Evolutionary conservation across 495 filamentous ascomycete genomes (phyloP).

Genomic region (Trichoderma asperelloides): DNA sequence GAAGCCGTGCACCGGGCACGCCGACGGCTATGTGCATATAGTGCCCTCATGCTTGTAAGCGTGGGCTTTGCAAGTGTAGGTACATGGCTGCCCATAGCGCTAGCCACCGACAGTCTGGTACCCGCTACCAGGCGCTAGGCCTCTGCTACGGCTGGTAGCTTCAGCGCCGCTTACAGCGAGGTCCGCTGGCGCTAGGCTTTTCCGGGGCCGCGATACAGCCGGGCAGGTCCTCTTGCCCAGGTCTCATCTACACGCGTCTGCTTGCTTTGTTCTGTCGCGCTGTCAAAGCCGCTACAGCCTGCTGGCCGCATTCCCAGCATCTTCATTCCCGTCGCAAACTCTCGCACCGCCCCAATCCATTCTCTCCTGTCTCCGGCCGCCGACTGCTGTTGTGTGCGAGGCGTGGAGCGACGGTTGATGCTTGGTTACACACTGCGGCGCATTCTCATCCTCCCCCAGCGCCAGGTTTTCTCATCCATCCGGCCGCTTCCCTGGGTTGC

Average conservation of each 20-base stretch:
- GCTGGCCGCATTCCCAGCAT: neutral
- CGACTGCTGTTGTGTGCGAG: neutral
- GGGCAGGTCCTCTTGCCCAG: neutral
- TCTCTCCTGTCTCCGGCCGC: neutral
- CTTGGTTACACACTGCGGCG: neutral
- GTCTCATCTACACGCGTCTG: conserved; percentile 6
- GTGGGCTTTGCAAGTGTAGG: too few relatives aligned
- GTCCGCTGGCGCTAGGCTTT: conserved; percentile 3
- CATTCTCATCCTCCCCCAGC: neutral
- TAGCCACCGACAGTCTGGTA: too few relatives aligned
- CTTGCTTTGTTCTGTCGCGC: neutral
- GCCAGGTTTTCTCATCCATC: neutral
- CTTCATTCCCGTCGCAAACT: neutral
- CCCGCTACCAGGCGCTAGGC: too few relatives aligned
- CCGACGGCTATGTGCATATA: too few relatives aligned
- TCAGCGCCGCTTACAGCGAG: neutral
- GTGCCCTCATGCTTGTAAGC: too few relatives aligned
- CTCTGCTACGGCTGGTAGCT: too few relatives aligned
- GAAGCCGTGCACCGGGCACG: too few relatives aligned
- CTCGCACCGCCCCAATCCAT: neutral
- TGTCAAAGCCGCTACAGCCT: neutral
- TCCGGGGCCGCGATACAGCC: neutral
- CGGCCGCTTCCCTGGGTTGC: neutral
- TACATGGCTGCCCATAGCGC: too few relatives aligned
- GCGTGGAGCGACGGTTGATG: neutral